Conservation (phyloP, 176 grass and related monocot genomes). For the Neostapfia colusana region DNA sequence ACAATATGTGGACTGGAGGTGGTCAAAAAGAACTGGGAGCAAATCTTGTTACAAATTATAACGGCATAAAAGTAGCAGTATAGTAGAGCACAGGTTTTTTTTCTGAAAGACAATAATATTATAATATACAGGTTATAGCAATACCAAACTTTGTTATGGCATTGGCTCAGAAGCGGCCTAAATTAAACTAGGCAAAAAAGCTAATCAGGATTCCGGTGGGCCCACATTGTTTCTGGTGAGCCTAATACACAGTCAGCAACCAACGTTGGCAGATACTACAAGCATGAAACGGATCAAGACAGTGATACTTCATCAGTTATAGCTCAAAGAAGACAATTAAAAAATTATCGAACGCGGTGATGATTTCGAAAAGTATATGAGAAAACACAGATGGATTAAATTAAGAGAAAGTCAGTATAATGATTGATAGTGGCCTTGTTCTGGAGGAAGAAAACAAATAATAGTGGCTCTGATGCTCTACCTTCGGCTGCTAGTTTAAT, state of each 20-base stretch:
- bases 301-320: background rate
- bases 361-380: background rate
- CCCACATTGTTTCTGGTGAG: too few relatives aligned
- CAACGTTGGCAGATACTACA: too few relatives aligned
- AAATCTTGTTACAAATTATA: background rate
- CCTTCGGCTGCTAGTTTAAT: background rate
- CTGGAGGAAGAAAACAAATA: background rate
- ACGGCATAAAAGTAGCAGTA: too few relatives aligned
- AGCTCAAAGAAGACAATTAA: background rate
- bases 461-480: background rate
- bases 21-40: background rate
- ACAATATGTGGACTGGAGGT: background rate
- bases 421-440: background rate
- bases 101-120: too few relatives aligned
- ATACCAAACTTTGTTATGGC: too few relatives aligned
- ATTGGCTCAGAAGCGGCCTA: too few relatives aligned
- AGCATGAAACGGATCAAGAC: background rate
- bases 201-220: too few relatives aligned
- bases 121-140: too few relatives aligned
- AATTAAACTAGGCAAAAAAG: too few relatives aligned
- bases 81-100: too few relatives aligned
- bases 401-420: background rate
- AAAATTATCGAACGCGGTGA: background rate
- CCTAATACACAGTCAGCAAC: too few relatives aligned
- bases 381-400: background rate